These are phyloP conservation scores for Saprolegnia parasitica DNA, from an alignment of 352 stramenopile genomes.

Conservation along the genomic window DNA sequence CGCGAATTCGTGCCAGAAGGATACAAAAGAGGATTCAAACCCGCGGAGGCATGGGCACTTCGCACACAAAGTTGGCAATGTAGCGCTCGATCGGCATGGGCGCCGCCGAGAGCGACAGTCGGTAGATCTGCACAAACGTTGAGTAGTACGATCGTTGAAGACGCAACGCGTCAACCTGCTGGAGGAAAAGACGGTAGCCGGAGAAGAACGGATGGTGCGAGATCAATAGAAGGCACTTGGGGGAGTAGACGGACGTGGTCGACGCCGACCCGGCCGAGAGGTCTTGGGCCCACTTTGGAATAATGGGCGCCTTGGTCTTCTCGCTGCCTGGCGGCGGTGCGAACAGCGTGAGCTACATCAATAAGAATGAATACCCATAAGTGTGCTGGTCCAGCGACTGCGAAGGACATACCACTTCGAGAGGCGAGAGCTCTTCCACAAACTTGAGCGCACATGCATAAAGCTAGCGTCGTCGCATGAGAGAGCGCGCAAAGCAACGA, in stretches of 20 bases:
- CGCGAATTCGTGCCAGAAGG: no score
- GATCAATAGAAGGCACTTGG: constrained; percentile 91
- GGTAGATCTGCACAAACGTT: constrained; percentile 61
- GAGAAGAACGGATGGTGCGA: constrained; percentile 96
- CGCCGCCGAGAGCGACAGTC: constrained; percentile 73
- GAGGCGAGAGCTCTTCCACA: constrained; percentile 71
- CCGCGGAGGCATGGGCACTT: constrained; percentile 93
- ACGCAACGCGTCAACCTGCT: constrained; percentile 73
- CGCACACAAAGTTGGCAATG: constrained; percentile 94
- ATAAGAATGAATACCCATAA: no score
- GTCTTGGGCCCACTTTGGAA: constrained; percentile 71
- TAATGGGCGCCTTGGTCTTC: neutral
- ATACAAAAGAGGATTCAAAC: constrained; percentile 26
- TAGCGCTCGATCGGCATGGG: constrained; percentile 95
- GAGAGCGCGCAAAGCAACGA: neutral
- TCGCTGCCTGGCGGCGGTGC: no score
- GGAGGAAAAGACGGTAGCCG: constrained; percentile 93
- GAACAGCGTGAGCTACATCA: neutral
- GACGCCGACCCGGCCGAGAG: constrained; percentile 44
- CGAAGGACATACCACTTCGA: constrained; percentile 57
- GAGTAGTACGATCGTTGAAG: neutral
- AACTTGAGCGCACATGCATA: constrained; percentile 77
- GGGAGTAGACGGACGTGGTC: constrained; percentile 75
- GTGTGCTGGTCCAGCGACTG: no score
- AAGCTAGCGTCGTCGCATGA: constrained; percentile 26